phyloP scores from a whole-genome alignment of 495 filamentous ascomycete species.

The Acidiella bohemica region DNA sequence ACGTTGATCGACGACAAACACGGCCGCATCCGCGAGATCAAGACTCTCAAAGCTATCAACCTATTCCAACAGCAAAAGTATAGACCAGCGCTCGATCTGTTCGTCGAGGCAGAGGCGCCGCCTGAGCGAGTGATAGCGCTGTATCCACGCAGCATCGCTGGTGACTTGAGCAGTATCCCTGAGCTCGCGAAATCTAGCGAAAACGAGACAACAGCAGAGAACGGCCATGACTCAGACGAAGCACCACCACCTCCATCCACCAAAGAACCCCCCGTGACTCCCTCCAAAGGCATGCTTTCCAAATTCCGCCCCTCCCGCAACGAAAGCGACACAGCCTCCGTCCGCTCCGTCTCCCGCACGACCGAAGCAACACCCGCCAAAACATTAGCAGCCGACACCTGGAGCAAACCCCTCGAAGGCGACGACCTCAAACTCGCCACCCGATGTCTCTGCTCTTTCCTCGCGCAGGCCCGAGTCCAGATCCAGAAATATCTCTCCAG shows the following conservation, averaged over 20 bases:
- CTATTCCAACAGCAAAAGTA: constrained; percentile 76
- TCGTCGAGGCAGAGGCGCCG: constrained; percentile 75
- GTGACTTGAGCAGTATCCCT: constrained; percentile 51
- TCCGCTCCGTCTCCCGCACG: constrained; percentile 42
- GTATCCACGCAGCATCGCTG: constrained; percentile 73
- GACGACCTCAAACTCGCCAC: constrained; percentile 72
- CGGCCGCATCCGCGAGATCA: constrained; percentile 63
- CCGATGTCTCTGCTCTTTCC: constrained; percentile 66
- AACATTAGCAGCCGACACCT: constrained; percentile 16
- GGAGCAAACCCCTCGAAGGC: constrained; percentile 46
- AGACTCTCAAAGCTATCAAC: constrained; percentile 77
- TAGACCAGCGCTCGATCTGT: constrained; percentile 77
- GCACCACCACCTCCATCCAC: too few relatives aligned
- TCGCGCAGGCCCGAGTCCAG: constrained; percentile 68
- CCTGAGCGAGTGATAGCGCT: constrained; percentile 78
- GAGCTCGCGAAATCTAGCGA: constrained; percentile 26
- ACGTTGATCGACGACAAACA: constrained; percentile 75
- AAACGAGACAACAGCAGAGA: constrained; percentile 29
- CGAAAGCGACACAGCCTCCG: constrained; percentile 50
- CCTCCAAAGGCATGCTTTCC: constrained; percentile 28
- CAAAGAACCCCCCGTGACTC: constrained; percentile 20
- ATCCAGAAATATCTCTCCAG: constrained; percentile 72
- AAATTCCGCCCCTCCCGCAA: constrained; percentile 41
- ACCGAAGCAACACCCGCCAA: constrained; percentile 30
- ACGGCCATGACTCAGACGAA: constrained; percentile 21